Evolutionary conservation across 352 stramenopile genomes (phyloP).

Genomic region (Pythium phragmiticola): DNA sequence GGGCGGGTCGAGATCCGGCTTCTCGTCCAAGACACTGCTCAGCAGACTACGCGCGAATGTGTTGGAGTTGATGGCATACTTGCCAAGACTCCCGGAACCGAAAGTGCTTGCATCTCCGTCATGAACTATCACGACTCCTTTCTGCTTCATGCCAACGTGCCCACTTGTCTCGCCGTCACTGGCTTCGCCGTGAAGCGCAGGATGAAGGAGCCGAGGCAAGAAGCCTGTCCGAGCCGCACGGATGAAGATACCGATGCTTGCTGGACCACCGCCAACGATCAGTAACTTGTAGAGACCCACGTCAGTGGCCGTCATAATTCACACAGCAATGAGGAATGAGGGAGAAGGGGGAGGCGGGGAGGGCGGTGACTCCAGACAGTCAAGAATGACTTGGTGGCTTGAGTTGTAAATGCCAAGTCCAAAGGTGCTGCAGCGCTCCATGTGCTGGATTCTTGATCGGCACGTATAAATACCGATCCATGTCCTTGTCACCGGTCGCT

Average conservation of each 20-base stretch:
- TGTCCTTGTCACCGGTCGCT: neutral
- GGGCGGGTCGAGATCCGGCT: conserved; percentile 65
- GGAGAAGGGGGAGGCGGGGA: too few species aligned
- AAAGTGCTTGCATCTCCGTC: conserved; percentile 51
- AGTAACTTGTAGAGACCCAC: conserved; percentile 67
- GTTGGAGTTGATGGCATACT: conserved; percentile 87
- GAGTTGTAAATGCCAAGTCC: neutral
- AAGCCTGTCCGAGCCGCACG: conserved; percentile 64
- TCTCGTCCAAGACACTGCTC: conserved; percentile 76
- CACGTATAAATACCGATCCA: conserved; percentile 16
- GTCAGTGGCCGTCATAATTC: conserved; percentile 19
- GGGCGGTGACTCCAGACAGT: too few species aligned
- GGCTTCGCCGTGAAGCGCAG: conserved; percentile 37
- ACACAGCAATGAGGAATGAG: too few species aligned
- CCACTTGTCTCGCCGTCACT: conserved; percentile 41
- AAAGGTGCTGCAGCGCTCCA: neutral
- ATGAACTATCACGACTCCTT: conserved; percentile 67
- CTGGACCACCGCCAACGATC: conserved; percentile 64
- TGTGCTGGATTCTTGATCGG: neutral
- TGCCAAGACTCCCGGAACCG: conserved; percentile 63
- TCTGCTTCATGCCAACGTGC: conserved; percentile 43
- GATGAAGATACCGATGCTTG: conserved; percentile 77
- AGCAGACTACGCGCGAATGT: conserved; percentile 76
- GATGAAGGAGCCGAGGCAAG: conserved; percentile 49
- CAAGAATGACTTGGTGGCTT: neutral